Percentiles rank a stretch among this genome's conserved stretches.
phyloP scores from a whole-genome alignment of 768 basidiomycete genomes.

The Amanita muscaria region DNA sequence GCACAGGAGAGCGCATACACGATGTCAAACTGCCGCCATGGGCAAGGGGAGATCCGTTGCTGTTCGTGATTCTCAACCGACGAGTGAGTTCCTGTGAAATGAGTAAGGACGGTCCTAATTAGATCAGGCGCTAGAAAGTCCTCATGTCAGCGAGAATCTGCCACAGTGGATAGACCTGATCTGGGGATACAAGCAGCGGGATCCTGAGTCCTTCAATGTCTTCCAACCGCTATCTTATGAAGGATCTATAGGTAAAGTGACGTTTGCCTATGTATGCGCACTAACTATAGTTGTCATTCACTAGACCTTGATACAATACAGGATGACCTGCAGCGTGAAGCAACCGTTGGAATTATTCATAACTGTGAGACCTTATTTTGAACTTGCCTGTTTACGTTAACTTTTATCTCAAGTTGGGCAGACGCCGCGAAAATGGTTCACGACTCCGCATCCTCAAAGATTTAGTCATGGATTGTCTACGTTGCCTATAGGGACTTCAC shows the following conservation, averaged over 20 bases:
- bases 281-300: not conserved
- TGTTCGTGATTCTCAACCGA: constrained; percentile 77
- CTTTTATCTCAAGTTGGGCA: constrained; percentile 59
- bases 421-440: constrained; percentile 84
- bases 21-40: constrained; percentile 86
- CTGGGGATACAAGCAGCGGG: constrained; percentile 83
- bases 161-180: constrained; percentile 91
- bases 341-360: constrained; percentile 91
- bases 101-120: not conserved
- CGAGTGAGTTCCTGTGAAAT: constrained; percentile 33
- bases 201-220: constrained; percentile 67
- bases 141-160: constrained; percentile 75
- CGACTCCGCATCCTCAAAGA: constrained; percentile 63
- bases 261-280: not conserved
- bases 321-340: constrained; percentile 82
- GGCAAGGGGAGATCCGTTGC: constrained; percentile 75
- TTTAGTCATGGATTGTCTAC: constrained; percentile 63
- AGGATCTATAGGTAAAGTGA: constrained; percentile 62
- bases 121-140: constrained; percentile 75
- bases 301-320: constrained; percentile 79
- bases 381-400: constrained; percentile 1
- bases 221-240: constrained; percentile 94
- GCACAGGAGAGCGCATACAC: constrained; percentile 71
- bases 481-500: constrained; percentile 59
- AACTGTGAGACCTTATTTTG: constrained; percentile 50